A percentile compares a stretch with the other conserved stretches of the same genome.
Evolutionary conservation across 2,329 filamentous ascomycete species (phyloP).

Genomic region (Sarocladium brachiariae): DNA sequence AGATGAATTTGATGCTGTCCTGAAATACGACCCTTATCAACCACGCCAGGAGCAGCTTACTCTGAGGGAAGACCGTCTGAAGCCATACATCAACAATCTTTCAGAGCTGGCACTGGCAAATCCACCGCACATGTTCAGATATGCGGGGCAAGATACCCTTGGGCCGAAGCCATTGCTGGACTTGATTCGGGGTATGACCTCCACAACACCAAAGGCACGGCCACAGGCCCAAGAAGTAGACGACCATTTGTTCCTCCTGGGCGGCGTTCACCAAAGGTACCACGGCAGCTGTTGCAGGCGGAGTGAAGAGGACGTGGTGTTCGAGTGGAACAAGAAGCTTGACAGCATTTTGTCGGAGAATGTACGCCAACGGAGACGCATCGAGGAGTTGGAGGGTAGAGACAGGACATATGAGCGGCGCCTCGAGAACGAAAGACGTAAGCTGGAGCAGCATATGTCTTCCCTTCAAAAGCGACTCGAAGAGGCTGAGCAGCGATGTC

Average conservation of each 20-base stretch:
- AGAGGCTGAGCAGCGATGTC: conserved; percentile 26
- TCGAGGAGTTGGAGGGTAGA: conserved; percentile 30
- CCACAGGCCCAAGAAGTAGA: conserved; percentile 30
- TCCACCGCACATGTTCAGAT: conserved; percentile 30
- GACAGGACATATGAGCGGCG: conserved; percentile 33
- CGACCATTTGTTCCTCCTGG: conserved; percentile 35
- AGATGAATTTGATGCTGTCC: conserved; percentile 30
- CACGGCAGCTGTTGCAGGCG: conserved; percentile 39
- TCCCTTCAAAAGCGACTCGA: conserved; percentile 28
- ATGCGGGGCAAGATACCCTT: conserved; percentile 30
- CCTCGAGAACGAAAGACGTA: conserved; percentile 28
- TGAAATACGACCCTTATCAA: conserved; percentile 22
- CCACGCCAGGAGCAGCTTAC: conserved; percentile 27
- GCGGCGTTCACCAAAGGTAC: conserved; percentile 41
- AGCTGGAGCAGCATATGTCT: conserved; percentile 16
- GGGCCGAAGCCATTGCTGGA: conserved; percentile 29
- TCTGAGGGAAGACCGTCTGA: conserved; percentile 20
- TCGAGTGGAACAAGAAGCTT: conserved; percentile 30
- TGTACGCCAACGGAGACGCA: conserved; percentile 24
- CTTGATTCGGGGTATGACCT: conserved; percentile 30
- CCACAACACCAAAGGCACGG: conserved; percentile 16
- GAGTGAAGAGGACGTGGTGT: conserved; percentile 27
- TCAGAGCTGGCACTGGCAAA: conserved; percentile 26
- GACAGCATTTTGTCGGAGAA: conserved; percentile 25
- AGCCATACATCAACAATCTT: conserved; percentile 18